Percentiles rank a stretch among this genome's conserved stretches.
Evolutionary conservation across 306 rosid species (phyloP).

Genomic region (Quercus suber): DNA sequence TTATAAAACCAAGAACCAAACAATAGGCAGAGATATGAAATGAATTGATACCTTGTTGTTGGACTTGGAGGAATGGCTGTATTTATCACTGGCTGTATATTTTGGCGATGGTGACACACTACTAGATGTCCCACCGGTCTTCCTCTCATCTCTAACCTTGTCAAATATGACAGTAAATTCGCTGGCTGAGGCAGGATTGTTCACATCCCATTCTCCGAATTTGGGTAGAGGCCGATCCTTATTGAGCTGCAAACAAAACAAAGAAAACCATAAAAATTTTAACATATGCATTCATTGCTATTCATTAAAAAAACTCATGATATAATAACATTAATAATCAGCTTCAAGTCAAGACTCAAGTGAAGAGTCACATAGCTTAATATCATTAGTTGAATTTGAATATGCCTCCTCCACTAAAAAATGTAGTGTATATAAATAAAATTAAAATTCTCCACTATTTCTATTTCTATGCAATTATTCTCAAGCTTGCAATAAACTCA

Average conservation of each 20-base stretch:
- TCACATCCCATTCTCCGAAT: slow-evolving; percentile 96
- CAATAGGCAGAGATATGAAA: not conserved
- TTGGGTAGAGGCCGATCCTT: slow-evolving; percentile 61
- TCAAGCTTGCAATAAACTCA: no score
- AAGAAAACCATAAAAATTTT: not conserved
- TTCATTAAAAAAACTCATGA: no score
- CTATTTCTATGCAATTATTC: no score
- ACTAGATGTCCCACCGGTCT: slow-evolving; percentile 42
- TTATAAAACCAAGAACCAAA: not conserved
- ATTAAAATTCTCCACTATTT: no score
- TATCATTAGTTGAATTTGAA: no score
- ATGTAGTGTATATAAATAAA: no score
- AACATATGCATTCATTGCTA: no score
- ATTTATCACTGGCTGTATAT: slow-evolving; percentile 13
- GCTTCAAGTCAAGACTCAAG: no score
- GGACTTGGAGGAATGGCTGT: slow-evolving; percentile 15
- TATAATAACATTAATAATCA: no score
- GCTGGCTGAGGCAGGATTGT: slow-evolving; percentile 76
- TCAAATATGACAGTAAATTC: slow-evolving; percentile 79
- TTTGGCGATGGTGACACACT: not conserved
- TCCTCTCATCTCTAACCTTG: slow-evolving; percentile 74
- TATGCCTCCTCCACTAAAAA: no score
- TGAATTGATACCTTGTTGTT: slow-evolving; percentile 31
- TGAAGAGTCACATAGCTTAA: no score
- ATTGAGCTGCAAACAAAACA: slow-evolving; percentile 35